Base-by-base conservation (phyloP, 2,329 filamentous ascomycete species). In the Colletotrichum coccodes region DNA sequence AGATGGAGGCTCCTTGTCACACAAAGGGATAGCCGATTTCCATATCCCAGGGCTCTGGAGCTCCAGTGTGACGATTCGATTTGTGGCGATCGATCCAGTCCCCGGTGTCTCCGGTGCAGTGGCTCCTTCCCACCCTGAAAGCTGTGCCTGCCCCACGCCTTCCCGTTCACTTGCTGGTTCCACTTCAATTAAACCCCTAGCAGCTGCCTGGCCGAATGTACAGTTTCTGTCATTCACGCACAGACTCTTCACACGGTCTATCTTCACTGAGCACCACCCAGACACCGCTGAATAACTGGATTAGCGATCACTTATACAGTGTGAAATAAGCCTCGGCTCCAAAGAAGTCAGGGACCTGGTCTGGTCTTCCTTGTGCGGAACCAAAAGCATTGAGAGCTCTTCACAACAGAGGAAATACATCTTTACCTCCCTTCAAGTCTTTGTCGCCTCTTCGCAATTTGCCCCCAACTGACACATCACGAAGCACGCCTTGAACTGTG, bases 131-230 rank as follows among this genome's bases (percentile, higher is more conserved):
- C 21, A 49, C 34, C 9, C 21, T n/a, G n/a, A 14, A n/a, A 46
- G 42, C 28, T 32, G 32, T 18, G 38, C 38, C 18, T 42, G 52
- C 61, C 65, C 65, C 65, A 65, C 65, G 38, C 32, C 44, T 68
- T 66, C 64, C 58, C 58, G 53, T 34, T 28, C n/a, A 56, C 50
- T 50, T 56, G 21, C 18, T 36, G 36, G 52, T 21, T 42, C 62
- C 54, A 40, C 66, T 52, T 66, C 66, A 69, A 60, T 66, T 69
- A 66, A 69, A 60, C 54, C 65, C 65, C 62, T 66, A 44, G 28
- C 52, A 46, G 60, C 60, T 64, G 54, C 64, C 59, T 64, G 38
- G 28, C 16, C 28, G 23, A 58, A 54, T 14, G 14, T 38, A 26
- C 58, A 42, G 58, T 49, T n/a, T 23, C 11, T n/a, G 30, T 32